Conservation (phyloP, 83 land plant species). For the Thuja plicata region DNA sequence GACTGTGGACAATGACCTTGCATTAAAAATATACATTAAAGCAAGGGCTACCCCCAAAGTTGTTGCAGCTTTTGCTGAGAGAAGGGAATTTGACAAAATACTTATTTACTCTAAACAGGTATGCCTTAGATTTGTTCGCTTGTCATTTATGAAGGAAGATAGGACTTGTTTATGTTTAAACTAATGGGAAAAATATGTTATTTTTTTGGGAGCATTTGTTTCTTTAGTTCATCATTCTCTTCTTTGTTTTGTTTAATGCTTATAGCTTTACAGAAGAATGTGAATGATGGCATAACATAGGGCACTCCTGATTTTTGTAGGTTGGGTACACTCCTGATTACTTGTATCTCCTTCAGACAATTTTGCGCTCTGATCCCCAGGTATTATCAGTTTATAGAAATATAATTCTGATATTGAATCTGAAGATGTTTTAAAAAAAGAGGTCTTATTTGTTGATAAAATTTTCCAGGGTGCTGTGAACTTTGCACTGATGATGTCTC, state of each 20-base stretch:
- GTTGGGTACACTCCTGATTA: conserved; percentile 98
- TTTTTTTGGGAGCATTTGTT: not conserved
- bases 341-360: conserved; percentile 89
- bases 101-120: conserved; percentile 99
- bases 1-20: conserved; percentile 98
- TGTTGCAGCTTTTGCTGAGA: conserved; percentile 98
- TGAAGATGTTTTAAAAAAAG: not conserved
- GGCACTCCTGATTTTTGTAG: conserved; percentile 28
- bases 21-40: conserved; percentile 95
- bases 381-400: conserved; percentile 28
- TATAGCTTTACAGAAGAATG: not conserved
- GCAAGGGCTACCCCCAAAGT: conserved; percentile 99
- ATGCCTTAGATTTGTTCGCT: not conserved
- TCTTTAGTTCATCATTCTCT: not conserved
- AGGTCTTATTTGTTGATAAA: not conserved
- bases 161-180: not conserved
- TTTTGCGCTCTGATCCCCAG: conserved; percentile 93
- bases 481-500: conserved; percentile 98
- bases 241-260: not conserved
- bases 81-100: conserved; percentile 96
- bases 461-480: conserved; percentile 91
- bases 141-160: not conserved
- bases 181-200: not conserved
- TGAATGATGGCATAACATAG: not conserved
- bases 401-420: not conserved